A percentile compares a stretch with the other conserved stretches of the same genome.
These are phyloP conservation scores for Neurospora sp. DNA, from an alignment of 495 filamentous ascomycete genomes.

Conservation along the genomic window DNA sequence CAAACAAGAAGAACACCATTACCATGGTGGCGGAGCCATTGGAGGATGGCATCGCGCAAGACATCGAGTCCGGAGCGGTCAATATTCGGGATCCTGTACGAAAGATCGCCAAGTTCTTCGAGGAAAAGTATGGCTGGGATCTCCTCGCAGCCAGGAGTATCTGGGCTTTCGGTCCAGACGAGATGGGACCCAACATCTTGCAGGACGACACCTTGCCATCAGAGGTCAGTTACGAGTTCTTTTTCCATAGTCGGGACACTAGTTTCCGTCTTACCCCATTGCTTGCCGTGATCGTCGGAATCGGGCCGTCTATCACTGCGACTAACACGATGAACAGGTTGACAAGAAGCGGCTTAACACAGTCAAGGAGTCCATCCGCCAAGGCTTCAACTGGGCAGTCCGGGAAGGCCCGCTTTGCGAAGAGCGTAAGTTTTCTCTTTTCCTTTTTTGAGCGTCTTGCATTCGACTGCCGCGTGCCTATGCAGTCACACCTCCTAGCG, in stretches of 20 bases:
- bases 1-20: slow-evolving; percentile 98
- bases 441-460: slow-evolving; percentile 14
- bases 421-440: slow-evolving; percentile 64
- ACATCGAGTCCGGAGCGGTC: slow-evolving; percentile 86
- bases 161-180: slow-evolving; percentile 97
- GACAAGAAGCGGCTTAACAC: slow-evolving; percentile 83
- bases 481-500: neutral
- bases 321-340: slow-evolving; percentile 39
- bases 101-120: slow-evolving; percentile 92
- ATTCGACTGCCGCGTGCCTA: slow-evolving; percentile 13
- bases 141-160: slow-evolving; percentile 87
- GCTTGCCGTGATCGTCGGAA: slow-evolving; percentile 3
- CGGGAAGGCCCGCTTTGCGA: slow-evolving; percentile 95
- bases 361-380: slow-evolving; percentile 81
- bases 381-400: slow-evolving; percentile 93
- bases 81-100: slow-evolving; percentile 88
- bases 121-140: slow-evolving; percentile 96
- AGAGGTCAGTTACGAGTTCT: slow-evolving; percentile 41
- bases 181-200: slow-evolving; percentile 89
- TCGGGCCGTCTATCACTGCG: slow-evolving; percentile 6
- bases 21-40: slow-evolving; percentile 96
- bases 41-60: slow-evolving; percentile 87
- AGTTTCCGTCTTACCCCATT: neutral
- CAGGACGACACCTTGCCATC: slow-evolving; percentile 92
- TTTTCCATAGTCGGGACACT: slow-evolving; percentile 4